Percentiles rank a stretch among this genome's conserved stretches.
Evolutionary conservation across 2,329 filamentous ascomycete genomes (phyloP).

Genomic region (Monosporascus sp.): DNA sequence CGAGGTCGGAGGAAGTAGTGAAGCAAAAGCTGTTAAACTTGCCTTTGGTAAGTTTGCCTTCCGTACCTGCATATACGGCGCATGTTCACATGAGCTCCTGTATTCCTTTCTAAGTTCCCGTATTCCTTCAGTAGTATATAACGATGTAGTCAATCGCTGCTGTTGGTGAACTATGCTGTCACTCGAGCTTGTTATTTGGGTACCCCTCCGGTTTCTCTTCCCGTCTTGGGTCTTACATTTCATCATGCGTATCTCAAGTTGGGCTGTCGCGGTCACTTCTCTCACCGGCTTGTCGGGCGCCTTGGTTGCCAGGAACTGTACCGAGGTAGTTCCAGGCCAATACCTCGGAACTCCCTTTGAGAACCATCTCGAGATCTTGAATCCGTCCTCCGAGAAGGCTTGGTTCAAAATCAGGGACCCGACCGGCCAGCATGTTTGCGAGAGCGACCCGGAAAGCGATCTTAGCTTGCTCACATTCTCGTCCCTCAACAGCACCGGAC

Average conservation of each 20-base stretch:
- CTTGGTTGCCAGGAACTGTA: not conserved
- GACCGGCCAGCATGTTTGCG: constrained; percentile 3
- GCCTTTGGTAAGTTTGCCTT: not conserved
- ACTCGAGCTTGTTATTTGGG: not conserved
- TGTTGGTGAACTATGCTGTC: not conserved
- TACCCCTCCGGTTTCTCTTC: not conserved
- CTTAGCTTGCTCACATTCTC: constrained; percentile 3
- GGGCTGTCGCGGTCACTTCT: not conserved
- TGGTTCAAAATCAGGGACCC: constrained; percentile 4
- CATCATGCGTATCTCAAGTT: not conserved
- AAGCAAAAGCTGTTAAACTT: not conserved
- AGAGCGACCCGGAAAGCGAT: not conserved
- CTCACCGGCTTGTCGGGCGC: not conserved
- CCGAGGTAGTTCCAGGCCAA: not conserved
- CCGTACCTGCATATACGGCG: not conserved
- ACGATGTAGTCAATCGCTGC: not conserved
- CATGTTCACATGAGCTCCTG: not conserved
- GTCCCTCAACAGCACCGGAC: constrained; percentile 1
- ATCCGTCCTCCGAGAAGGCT: not conserved
- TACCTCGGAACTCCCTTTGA: constrained; percentile 2
- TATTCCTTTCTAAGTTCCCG: not conserved
- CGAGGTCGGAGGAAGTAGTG: not conserved
- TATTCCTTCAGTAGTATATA: not conserved
- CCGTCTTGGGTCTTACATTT: not conserved
- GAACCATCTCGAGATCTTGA: not conserved